phyloP scores from a whole-genome alignment of 208 protist species.

The Entamoeba histolytica region DNA sequence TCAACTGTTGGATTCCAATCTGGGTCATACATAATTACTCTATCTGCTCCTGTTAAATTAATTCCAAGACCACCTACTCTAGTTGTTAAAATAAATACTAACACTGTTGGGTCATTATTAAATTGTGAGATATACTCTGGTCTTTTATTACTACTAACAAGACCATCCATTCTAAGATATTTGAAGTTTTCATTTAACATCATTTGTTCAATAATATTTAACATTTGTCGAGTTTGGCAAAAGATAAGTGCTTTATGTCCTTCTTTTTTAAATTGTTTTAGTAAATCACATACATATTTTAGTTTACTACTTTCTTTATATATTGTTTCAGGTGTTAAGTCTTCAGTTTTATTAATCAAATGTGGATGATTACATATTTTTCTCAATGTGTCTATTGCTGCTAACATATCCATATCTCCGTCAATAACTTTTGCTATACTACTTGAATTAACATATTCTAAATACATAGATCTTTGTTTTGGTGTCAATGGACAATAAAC shows the following conservation, averaged over 20 bases:
- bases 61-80: conserved; percentile 74
- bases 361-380: conserved; percentile 25
- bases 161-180: conserved; percentile 80
- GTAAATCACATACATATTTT: not conserved
- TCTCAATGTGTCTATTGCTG: not conserved
- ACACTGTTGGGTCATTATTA: conserved; percentile 61
- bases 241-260: not conserved
- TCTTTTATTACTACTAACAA: conserved; percentile 48
- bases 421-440: not conserved
- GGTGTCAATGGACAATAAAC: conserved; percentile 6
- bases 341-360: not conserved
- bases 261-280: not conserved
- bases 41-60: conserved; percentile 82
- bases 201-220: not conserved
- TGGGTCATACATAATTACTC: conserved; percentile 89
- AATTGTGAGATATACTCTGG: conserved; percentile 70
- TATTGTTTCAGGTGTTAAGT: not conserved
- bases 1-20: conserved; percentile 54
- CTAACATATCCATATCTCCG: not conserved
- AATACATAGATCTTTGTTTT: not conserved
- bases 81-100: conserved; percentile 82
- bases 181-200: conserved; percentile 22
- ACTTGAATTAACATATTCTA: not conserved
- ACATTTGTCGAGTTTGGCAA: not conserved
- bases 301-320: not conserved